Evolutionary conservation across 2,329 filamentous ascomycete genomes (phyloP).

Genomic region (Neoscytalidium dimidiatum): DNA sequence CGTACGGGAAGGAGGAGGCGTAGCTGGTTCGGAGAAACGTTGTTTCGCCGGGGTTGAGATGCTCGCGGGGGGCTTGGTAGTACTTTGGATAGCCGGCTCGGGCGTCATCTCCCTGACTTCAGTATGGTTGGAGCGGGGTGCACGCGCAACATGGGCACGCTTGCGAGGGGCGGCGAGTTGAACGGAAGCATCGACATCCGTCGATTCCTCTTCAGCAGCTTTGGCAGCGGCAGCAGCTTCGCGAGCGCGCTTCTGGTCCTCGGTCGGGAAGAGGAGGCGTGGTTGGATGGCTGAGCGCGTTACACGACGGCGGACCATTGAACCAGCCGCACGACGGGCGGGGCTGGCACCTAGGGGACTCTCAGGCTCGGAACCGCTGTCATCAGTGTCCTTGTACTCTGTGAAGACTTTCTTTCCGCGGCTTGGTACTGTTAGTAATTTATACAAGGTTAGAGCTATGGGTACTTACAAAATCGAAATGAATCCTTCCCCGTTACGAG

Average conservation of each 20-base stretch:
- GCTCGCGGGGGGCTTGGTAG: slow-evolving; percentile 48
- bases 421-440: slow-evolving; percentile 47
- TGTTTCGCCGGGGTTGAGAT: slow-evolving; percentile 54
- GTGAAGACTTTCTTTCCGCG: slow-evolving; percentile 79
- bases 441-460: no score
- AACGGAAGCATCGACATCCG: slow-evolving; percentile 51
- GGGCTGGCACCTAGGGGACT: slow-evolving; percentile 1
- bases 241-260: slow-evolving; percentile 46
- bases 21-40: slow-evolving; percentile 24
- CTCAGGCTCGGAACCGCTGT: slow-evolving; percentile 1
- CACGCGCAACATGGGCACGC: slow-evolving; percentile 26
- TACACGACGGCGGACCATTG: slow-evolving; percentile 48
- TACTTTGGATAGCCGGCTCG: slow-evolving; percentile 24
- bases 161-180: not conserved
- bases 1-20: slow-evolving; percentile 59
- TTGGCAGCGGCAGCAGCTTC: slow-evolving; percentile 40
- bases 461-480: slow-evolving; percentile 74
- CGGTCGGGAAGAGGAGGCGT: slow-evolving; percentile 67
- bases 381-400: slow-evolving; percentile 52
- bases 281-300: slow-evolving; percentile 73
- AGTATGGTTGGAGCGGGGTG: slow-evolving; percentile 28
- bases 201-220: slow-evolving; percentile 62
- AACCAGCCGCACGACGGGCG: not conserved
- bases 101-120: slow-evolving; percentile 1
- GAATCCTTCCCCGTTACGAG: slow-evolving; percentile 69